These are phyloP conservation scores for Boletus huronensis DNA, from an alignment of 768 basidiomycete species.

Conservation along the genomic window DNA sequence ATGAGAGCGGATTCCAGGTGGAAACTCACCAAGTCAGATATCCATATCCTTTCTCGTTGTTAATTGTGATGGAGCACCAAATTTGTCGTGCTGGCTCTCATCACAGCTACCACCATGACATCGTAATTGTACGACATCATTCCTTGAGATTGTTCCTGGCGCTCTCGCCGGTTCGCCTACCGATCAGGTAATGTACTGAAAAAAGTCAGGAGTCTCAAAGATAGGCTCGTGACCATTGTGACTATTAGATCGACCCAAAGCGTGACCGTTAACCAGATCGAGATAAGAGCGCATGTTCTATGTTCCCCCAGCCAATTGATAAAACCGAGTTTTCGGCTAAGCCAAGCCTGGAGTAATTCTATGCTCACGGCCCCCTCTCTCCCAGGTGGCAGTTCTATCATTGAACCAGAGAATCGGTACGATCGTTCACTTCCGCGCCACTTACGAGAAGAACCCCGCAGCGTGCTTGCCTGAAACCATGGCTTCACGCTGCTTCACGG, in stretches of 20 bases:
- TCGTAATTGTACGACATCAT: conserved; percentile 29
- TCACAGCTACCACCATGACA: conserved; percentile 9
- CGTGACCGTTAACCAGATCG: neutral
- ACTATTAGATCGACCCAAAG: conserved; percentile 2
- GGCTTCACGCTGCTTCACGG: conserved; percentile 14
- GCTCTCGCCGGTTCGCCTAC: conserved; percentile 4
- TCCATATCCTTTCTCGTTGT: conserved; percentile 28
- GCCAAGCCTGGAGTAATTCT: conserved; percentile 8
- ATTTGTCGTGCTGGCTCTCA: conserved; percentile 29
- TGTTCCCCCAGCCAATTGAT: conserved; percentile 1
- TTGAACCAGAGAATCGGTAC: conserved; percentile 18
- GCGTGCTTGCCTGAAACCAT: conserved; percentile 19
- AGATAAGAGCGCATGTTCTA: neutral
- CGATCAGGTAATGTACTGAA: neutral
- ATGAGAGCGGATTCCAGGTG: conserved; percentile 6
- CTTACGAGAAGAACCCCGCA: conserved; percentile 27
- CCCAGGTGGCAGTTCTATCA: conserved; percentile 12
- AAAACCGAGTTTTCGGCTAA: conserved; percentile 13
- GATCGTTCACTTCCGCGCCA: conserved; percentile 30
- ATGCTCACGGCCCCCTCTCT: conserved; percentile 13
- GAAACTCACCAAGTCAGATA: conserved; percentile 15
- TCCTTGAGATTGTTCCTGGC: conserved; percentile 22
- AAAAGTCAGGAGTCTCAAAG: neutral
- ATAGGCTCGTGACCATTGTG: neutral
- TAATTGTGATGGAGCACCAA: conserved; percentile 31